Base-by-base conservation (phyloP, 495 filamentous ascomycete genomes). In the Pyrenula aspistea region DNA sequence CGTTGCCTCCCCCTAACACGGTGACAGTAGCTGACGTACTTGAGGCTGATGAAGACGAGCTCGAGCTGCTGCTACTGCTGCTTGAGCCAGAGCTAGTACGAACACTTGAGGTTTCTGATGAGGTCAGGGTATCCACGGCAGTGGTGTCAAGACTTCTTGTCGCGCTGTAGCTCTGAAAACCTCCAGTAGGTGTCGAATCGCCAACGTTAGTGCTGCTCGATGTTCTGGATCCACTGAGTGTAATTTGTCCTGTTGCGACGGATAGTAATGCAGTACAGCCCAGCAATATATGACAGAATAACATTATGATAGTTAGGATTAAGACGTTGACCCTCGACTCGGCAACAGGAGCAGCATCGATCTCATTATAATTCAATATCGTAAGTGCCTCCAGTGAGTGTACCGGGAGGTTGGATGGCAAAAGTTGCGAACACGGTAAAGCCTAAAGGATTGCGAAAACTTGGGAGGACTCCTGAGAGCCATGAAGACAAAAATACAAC, bases 1-100 rank as follows among this genome's bases (percentile, higher is more conserved):
- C 64, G 0, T 59, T 59, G 11, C 64, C 53, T 19, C 71, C 65
- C 23, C 72, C 73, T 25, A 78, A 60, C 55, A 78, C 53, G 2
- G 71, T 76, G 25, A 73, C 24, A 12, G 70, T 68, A 0, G 64
- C 65, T 23, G 69, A 61, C n/a, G 59, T 21, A 24, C 53, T 61
- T 42, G 31, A 42, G 3, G 53, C 61, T 22, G 63, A 55, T 12
- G 58, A 59, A 0, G 54, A 25, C 22, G 62, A 19, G 48, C 42
- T n/a, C 66, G 72, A 25, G 61, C 61, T 57, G n/a, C n/a, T n/a
- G n/a, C n/a, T n/a, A n/a, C n/a, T n/a, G n/a, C 77, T 76, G 55
- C 65, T 60, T 0, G 68, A 63, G 2, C 53, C 58, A 19, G 58
- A 60, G 49, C 57, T 59, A 10, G 62, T 54, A 12, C 55, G 57